phyloP scores from a whole-genome alignment of 345 rosid genomes.

The Abelmoschus esculentus region DNA sequence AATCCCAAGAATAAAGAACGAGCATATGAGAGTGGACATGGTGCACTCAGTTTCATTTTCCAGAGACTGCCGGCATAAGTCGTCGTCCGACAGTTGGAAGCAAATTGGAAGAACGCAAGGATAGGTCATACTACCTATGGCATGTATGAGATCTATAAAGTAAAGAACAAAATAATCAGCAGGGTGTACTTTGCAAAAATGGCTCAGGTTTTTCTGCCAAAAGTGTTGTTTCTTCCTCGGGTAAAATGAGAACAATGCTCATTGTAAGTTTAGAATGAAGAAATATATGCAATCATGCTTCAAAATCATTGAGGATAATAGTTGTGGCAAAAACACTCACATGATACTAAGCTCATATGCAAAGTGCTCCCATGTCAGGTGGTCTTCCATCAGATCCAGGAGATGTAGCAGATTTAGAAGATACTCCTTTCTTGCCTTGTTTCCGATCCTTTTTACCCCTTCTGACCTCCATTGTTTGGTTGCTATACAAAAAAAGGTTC shows the following conservation, averaged over 20 bases:
- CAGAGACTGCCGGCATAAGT: conserved; percentile 5
- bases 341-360: conserved; percentile 36
- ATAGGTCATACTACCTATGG: neutral
- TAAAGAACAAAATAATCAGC: neutral
- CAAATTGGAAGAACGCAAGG: neutral
- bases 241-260: neutral
- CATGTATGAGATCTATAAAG: neutral
- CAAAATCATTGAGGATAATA: conserved; percentile 1
- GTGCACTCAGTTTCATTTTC: neutral
- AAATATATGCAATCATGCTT: neutral
- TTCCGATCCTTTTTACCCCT: conserved; percentile 51
- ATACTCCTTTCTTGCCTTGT: conserved; percentile 42
- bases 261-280: neutral
- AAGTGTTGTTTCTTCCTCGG: neutral
- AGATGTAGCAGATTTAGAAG: conserved; percentile 25
- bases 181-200: neutral
- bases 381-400: conserved; percentile 38
- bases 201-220: too few species aligned
- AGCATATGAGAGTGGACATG: neutral
- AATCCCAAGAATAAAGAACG: neutral
- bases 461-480: conserved; percentile 43
- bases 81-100: neutral
- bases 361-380: conserved; percentile 80
- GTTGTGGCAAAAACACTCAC: conserved; percentile 8
- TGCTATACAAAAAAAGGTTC: conserved; percentile 23